phyloP scores from a whole-genome alignment of 2,329 filamentous ascomycete genomes.

The Orbilia oligospora region DNA sequence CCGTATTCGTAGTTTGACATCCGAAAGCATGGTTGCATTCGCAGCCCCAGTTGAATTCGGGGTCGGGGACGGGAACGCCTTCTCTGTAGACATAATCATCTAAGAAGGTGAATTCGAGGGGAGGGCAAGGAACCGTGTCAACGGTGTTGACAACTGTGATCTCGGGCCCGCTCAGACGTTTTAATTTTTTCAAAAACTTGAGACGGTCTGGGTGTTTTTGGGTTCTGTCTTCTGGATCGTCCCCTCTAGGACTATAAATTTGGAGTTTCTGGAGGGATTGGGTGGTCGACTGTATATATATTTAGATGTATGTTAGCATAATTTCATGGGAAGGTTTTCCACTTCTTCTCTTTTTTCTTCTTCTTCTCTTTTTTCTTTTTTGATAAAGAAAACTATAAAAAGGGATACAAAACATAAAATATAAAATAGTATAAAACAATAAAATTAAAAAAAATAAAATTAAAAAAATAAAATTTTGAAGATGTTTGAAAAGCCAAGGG shows the following conservation, averaged over 20 bases:
- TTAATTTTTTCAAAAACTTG: conserved; percentile 62
- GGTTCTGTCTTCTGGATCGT: conserved; percentile 16
- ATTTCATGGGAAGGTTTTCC: too few relatives aligned
- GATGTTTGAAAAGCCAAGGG: too few relatives aligned
- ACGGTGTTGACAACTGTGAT: conserved; percentile 77
- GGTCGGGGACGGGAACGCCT: conserved; percentile 74
- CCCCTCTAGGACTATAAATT: background rate
- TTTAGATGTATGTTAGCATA: background rate
- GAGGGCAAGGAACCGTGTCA: conserved; percentile 72
- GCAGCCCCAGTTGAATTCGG: conserved; percentile 79
- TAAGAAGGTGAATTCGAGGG: conserved; percentile 79
- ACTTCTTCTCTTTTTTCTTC: too few relatives aligned
- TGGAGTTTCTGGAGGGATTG: conserved; percentile 35
- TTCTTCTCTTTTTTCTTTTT: too few relatives aligned
- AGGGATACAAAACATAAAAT: too few relatives aligned
- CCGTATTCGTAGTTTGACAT: conserved; percentile 70
- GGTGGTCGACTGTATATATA: background rate
- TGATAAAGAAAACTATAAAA: too few relatives aligned
- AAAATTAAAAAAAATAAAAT: background rate
- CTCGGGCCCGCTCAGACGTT: conserved; percentile 66
- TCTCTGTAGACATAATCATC: conserved; percentile 73
- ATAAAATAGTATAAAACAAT: too few relatives aligned
- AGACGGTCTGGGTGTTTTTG: conserved; percentile 60
- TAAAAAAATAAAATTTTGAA: too few relatives aligned
- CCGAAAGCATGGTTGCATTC: conserved; percentile 69